These are phyloP conservation scores for Adiantum capillusveneris DNA, from an alignment of 75 land plant genomes.

Conservation along the genomic window DNA sequence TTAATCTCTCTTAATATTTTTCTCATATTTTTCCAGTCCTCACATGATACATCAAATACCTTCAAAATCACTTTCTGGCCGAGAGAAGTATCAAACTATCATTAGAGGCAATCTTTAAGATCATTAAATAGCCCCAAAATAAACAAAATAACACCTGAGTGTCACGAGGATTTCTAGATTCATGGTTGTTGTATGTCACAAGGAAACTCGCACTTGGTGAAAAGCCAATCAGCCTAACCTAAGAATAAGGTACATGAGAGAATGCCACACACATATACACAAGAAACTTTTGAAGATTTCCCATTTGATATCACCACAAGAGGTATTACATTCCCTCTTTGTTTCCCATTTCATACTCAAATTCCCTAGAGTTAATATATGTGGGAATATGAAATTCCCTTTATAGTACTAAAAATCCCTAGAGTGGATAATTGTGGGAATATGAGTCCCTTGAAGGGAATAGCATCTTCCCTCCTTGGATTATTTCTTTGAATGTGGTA, in stretches of 20 bases:
- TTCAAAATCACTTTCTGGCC: constrained; percentile 70
- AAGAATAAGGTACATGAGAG: not conserved
- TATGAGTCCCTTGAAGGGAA: too few relatives aligned
- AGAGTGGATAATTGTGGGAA: too few relatives aligned
- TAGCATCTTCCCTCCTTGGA: too few relatives aligned
- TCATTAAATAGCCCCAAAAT: not conserved
- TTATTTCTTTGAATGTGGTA: too few relatives aligned
- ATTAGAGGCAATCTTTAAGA: not conserved
- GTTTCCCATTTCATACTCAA: too few relatives aligned
- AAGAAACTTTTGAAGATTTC: too few relatives aligned
- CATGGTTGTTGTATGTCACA: constrained; percentile 75
- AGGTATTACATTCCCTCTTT: too few relatives aligned
- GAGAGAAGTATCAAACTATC: constrained; percentile 3
- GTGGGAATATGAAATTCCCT: too few relatives aligned
- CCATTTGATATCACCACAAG: too few relatives aligned
- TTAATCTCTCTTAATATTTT: constrained; percentile 79
- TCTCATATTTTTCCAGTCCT: constrained; percentile 86
- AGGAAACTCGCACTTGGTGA: constrained; percentile 72
- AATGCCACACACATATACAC: too few relatives aligned
- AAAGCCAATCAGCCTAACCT: constrained; percentile 89
- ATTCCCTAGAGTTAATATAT: too few relatives aligned
- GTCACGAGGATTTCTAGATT: constrained; percentile 89
- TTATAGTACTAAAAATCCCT: too few relatives aligned
- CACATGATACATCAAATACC: constrained; percentile 81
- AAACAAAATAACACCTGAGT: constrained; percentile 52